A percentile compares a stretch with the other conserved stretches of the same genome.
These are phyloP conservation scores for Pestalotiopsis sp. DNA, from an alignment of 2,329 filamentous ascomycete genomes.

Conservation along the genomic window DNA sequence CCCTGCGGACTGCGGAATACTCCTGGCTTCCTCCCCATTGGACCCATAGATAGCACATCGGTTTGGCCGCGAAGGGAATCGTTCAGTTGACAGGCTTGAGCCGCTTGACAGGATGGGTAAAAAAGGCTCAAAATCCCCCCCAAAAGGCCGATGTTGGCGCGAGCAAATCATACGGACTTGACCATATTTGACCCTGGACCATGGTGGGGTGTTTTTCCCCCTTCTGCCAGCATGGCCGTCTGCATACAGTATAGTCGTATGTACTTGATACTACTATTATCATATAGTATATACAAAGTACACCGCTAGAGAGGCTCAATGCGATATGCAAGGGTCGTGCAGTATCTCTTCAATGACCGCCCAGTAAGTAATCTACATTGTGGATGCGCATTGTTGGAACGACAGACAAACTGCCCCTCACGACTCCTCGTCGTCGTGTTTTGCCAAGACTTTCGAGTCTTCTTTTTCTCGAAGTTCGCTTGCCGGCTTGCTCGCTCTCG, in stretches of 20 bases:
- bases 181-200: background rate
- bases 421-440: background rate
- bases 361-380: background rate
- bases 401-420: background rate
- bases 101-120: background rate
- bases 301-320: background rate
- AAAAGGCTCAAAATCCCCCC: background rate
- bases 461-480: background rate
- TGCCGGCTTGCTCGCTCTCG: background rate
- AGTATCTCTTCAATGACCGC: background rate
- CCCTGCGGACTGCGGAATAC: background rate
- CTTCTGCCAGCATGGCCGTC: background rate
- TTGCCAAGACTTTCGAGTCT: background rate
- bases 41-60: background rate
- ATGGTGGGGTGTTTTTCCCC: background rate
- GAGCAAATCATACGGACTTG: background rate
- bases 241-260: background rate
- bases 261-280: background rate
- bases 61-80: background rate
- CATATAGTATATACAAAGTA: background rate
- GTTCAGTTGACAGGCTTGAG: background rate
- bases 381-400: background rate
- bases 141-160: conserved; percentile 2
- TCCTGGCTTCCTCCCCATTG: background rate
- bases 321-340: background rate